A percentile compares a stretch with the other conserved stretches of the same genome.
Evolutionary conservation across 164 flowering plant species (phyloP).

Genomic region (Aristolochia californica): DNA sequence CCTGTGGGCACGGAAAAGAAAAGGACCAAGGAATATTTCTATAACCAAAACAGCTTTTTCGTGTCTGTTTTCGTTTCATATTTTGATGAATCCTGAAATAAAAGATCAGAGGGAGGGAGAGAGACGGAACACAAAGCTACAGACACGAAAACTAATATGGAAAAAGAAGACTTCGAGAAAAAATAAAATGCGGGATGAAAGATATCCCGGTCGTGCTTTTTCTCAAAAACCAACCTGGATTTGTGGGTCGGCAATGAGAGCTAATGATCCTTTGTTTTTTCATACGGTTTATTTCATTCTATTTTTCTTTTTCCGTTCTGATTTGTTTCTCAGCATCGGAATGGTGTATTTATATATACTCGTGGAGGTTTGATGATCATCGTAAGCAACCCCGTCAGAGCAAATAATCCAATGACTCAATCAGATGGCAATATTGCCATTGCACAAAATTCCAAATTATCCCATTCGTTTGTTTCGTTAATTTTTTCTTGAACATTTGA

Average conservation of each 20-base stretch:
- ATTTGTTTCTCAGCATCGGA: neutral
- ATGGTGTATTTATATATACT: no score
- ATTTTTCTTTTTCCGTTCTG: neutral
- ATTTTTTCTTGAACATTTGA: no score
- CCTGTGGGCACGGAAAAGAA: slow-evolving; percentile 8
- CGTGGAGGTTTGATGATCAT: neutral
- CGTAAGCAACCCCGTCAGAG: neutral
- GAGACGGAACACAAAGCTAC: neutral
- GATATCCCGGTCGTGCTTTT: neutral
- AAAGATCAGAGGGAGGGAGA: no score
- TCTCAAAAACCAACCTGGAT: slow-evolving; percentile 15
- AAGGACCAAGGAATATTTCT: slow-evolving; percentile 44
- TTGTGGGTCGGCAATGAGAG: slow-evolving; percentile 16
- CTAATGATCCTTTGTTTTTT: slow-evolving; percentile 21
- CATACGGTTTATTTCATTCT: neutral
- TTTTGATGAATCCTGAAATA: neutral
- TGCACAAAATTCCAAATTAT: no score
- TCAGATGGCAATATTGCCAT: no score
- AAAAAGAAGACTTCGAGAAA: neutral
- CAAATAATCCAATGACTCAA: no score
- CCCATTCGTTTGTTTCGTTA: no score
- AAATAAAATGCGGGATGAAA: neutral
- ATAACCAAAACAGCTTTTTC: slow-evolving; percentile 19
- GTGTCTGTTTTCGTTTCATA: neutral
- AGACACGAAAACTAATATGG: neutral